Percentiles rank a stretch among this genome's conserved stretches.
Conservation (phyloP, 2,329 filamentous ascomycete species). For the Ceratocystiopsis brevicomis region DNA sequence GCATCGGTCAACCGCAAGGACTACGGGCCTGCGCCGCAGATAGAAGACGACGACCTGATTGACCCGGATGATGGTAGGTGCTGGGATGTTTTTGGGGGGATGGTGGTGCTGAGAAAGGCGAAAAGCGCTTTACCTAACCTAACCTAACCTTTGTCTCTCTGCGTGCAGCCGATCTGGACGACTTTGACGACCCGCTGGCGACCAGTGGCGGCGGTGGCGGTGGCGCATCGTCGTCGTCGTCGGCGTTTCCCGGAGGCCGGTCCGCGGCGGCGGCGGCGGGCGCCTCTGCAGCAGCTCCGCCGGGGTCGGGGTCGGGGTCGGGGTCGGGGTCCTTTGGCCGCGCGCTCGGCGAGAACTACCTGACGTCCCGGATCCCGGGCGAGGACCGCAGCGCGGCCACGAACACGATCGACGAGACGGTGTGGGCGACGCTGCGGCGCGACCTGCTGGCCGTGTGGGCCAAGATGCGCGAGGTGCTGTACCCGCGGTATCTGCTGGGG, state of each 20-base stretch:
- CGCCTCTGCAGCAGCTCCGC: background rate
- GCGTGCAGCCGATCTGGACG: conserved; percentile 57
- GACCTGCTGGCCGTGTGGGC: conserved; percentile 89
- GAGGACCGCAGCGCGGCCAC: conserved; percentile 78
- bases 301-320: background rate
- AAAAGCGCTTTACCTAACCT: no score
- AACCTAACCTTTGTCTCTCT: no score
- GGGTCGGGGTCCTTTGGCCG: conserved; percentile 19
- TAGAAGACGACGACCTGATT: conserved; percentile 51
- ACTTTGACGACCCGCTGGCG: conserved; percentile 74
- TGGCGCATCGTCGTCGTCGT: conserved; percentile 42
- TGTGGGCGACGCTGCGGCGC: conserved; percentile 91
- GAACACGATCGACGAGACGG: conserved; percentile 91
- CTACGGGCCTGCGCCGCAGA: conserved; percentile 40
- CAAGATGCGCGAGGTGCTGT: conserved; percentile 95
- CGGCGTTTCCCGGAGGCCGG: conserved; percentile 66
- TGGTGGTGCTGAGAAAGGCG: no score
- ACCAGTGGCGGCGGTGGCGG: conserved; percentile 66
- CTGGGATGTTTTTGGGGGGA: no score
- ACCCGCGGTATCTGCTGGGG: conserved; percentile 77
- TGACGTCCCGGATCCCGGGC: conserved; percentile 77
- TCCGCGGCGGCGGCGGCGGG: conserved; percentile 42
- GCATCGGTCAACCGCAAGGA: conserved; percentile 28
- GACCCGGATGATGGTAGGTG: conserved; percentile 56
- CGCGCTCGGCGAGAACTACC: conserved; percentile 55